phyloP scores from a whole-genome alignment of 2,329 filamentous ascomycete genomes.

The Epichloe amarillans region DNA sequence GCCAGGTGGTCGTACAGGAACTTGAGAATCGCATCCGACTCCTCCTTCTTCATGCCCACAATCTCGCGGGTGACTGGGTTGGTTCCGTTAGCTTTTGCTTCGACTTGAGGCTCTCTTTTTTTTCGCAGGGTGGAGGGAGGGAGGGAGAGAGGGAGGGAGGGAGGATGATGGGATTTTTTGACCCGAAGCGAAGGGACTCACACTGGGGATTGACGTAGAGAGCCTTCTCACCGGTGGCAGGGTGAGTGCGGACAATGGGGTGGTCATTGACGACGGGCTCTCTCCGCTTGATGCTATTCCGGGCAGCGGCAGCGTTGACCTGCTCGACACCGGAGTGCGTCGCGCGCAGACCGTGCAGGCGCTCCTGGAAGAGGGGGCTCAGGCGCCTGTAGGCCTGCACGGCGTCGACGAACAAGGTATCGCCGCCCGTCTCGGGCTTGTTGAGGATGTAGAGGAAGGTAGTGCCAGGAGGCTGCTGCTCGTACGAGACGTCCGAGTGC shows the following conservation, averaged over 20 bases:
- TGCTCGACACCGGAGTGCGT: constrained; percentile 77
- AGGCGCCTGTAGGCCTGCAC: constrained; percentile 71
- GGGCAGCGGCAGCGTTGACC: constrained; percentile 51
- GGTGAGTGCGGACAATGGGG: constrained; percentile 70
- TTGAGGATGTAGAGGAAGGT: constrained; percentile 87
- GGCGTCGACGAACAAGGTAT: constrained; percentile 72
- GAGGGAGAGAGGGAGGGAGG: too few species aligned
- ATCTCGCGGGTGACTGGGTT: constrained; percentile 63
- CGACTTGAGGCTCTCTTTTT: neutral
- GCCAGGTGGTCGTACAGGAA: constrained; percentile 49
- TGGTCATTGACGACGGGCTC: constrained; percentile 65
- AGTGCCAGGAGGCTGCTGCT: constrained; percentile 76
- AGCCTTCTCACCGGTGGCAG: constrained; percentile 71
- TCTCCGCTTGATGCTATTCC: constrained; percentile 58
- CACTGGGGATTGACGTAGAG: constrained; percentile 75
- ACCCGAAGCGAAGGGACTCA: constrained; percentile 25
- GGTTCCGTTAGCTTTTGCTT: neutral
- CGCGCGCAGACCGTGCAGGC: constrained; percentile 67
- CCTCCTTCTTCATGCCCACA: constrained; percentile 74
- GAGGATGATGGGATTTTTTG: too few species aligned
- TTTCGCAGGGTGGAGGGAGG: too few species aligned
- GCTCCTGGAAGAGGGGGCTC: constrained; percentile 63
- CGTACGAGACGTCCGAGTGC: constrained; percentile 84
- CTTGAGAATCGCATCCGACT: constrained; percentile 62
- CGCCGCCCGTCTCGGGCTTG: constrained; percentile 64